phyloP scores from a whole-genome alignment of 306 rosid species.

The Abrus pulchellus region DNA sequence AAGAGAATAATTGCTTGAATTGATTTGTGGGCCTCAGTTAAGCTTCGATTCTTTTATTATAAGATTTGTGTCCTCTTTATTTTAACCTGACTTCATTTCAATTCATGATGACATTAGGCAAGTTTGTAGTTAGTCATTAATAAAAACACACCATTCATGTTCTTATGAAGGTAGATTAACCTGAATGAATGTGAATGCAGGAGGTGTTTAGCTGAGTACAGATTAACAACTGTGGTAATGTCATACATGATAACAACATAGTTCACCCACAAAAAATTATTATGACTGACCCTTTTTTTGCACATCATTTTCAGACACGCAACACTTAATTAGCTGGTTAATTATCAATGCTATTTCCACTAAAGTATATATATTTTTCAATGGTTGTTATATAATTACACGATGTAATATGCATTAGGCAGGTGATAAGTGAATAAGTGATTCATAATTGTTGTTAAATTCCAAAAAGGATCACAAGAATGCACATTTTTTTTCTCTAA shows the following conservation, averaged over 20 bases:
- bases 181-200: neutral
- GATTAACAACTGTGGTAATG: neutral
- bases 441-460: neutral
- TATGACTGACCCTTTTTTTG: neutral
- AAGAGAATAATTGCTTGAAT: constrained; percentile 16
- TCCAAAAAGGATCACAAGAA: neutral
- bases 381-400: neutral
- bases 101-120: neutral
- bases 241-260: neutral
- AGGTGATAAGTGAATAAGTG: neutral
- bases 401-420: neutral
- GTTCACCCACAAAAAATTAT: neutral
- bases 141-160: neutral
- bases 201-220: neutral
- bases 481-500: neutral
- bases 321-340: neutral
- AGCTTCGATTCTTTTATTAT: neutral
- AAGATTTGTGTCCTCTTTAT: neutral
- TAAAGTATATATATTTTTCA: neutral
- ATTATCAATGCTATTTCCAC: neutral
- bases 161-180: neutral
- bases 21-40: constrained; percentile 32
- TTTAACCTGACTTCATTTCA: neutral
- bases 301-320: neutral
- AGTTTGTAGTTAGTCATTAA: constrained; percentile 8